Base-by-base conservation (phyloP, 2,329 filamentous ascomycete genomes). In the Sporothrix dimorphospora region DNA sequence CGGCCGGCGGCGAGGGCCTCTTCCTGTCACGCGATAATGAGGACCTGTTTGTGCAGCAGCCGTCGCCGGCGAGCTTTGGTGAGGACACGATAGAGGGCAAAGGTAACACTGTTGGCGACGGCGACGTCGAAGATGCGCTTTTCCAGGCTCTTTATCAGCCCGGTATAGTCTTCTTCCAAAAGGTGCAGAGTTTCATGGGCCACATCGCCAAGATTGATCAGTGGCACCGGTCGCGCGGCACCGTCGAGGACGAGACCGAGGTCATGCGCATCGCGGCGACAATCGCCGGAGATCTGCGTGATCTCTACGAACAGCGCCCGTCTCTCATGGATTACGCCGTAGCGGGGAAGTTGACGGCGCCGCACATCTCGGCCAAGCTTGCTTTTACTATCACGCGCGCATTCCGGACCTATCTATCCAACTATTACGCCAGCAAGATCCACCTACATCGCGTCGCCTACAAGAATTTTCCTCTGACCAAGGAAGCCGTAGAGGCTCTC, bases 361-460 rank as follows among this genome's bases (percentile, higher is more conserved):
- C 83, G 49, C 82, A 86, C 73, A 78, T 88, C 24, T 85, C 84
- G 11, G 80, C 81, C 34, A 83, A 83, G 51, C 80, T 88, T 69
- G 85, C 85, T 8, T 81, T 82, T 71, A 82, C 83, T 40, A 83
- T 87, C 69, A 87, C 85, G 0, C 80, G 85, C 34, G 83, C 83
- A n/a, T 87, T 87, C 74, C 81, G 86, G 40, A 86, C 85, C 1
- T 88, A 87, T 76, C 81, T 87, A 21, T 85, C 85, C 67, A 88
- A 88, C 75, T 89, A 86, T 77, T 83, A 87, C 74, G 86, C 86
- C 7, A 85, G 83, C 75, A 86, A 85, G 74, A 82, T 89, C 34
- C 85, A 88, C 74, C 81, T 89, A 2, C 87, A 89, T 75, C 82
- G 86, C 2, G 86, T 89, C 8, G 87, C 87, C 1, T 88, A 88